Evolutionary conservation across 306 rosid species (phyloP).

Genomic region (Nissolia schottii): DNA sequence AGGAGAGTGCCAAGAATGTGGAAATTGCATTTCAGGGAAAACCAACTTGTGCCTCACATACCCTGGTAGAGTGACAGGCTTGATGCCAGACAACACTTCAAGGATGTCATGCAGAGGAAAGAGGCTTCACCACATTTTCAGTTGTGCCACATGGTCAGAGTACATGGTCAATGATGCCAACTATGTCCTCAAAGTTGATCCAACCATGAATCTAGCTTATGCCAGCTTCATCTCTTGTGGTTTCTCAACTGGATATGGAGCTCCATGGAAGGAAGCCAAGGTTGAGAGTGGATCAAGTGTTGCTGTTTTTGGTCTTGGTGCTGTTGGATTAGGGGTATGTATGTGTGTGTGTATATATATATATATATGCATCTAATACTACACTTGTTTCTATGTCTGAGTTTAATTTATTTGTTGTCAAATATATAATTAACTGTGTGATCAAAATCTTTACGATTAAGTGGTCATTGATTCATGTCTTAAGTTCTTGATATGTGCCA

Average conservation of each 20-base stretch:
- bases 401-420: neutral
- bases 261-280: constrained; percentile 32
- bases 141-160: constrained; percentile 33
- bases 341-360: too few relatives aligned
- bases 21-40: constrained; percentile 25
- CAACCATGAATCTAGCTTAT: constrained; percentile 15
- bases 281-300: constrained; percentile 27
- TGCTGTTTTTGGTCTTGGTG: constrained; percentile 33
- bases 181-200: constrained; percentile 24
- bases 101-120: constrained; percentile 19
- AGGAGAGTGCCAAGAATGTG: constrained; percentile 32
- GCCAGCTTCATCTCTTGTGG: constrained; percentile 41
- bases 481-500: too few relatives aligned
- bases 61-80: constrained; percentile 11
- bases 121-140: constrained; percentile 10
- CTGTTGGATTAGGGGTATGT: constrained; percentile 40
- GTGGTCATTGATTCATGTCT: too few relatives aligned
- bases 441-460: neutral
- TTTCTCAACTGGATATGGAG: constrained; percentile 35
- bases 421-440: too few relatives aligned
- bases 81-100: constrained; percentile 31
- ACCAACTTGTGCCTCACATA: constrained; percentile 23
- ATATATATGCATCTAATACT: neutral
- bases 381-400: neutral
- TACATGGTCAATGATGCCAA: constrained; percentile 24